Base-by-base conservation (phyloP, 2,329 filamentous ascomycete genomes). In the Trichoderma breve region DNA sequence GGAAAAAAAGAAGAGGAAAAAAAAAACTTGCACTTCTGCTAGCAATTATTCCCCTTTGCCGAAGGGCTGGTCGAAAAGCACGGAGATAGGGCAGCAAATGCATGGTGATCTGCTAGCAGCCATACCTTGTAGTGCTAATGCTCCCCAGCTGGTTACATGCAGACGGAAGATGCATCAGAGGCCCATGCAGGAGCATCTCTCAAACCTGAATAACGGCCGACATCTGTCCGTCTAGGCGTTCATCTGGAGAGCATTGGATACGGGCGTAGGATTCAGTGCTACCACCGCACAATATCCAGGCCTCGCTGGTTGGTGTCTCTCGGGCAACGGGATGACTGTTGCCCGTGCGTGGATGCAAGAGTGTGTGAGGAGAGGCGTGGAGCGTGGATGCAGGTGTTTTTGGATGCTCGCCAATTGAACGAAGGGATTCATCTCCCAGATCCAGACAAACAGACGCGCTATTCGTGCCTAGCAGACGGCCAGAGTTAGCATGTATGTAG, bases 261-360 rank as follows among this genome's bases (percentile, higher is more conserved):
- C 67, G 67, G 36, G 67, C 55, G 67, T 70, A 70, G 67, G 67
- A 70, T 70, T 70, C 67, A 53, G 67, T 70, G 67, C 57, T 62
- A 70, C 67, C 67, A 70, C 67, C 57, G n/a, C 57, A 32, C 64
- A 58, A 58, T 43, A 34, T 32, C 62, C 28, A 53, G 43, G 62
- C 62, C 57, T n/a, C 47, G 36, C 67, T 53, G 67, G 55, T 70
- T 70, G 67, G 67, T 62, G 67, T 36, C 55, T 62, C n/a, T 70
- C 67, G 67, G 67, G 57, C 67, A 62, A 28, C 67, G 67, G 67
- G 55, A 51, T 62, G 57, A 70, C 30, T 70, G 36, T 36, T 36
- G 39, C 55, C 67, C 67, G 57, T 53, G 57, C n/a, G 39, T 61
- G 66, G 66, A 32, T 57, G 66, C 26, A 18, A 61, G 26, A 69